Evolutionary conservation across 2,329 filamentous ascomycete genomes (phyloP), one percentile per base, ranked within the genome.

Genomic region (Cercospora nicotianae): DNA sequence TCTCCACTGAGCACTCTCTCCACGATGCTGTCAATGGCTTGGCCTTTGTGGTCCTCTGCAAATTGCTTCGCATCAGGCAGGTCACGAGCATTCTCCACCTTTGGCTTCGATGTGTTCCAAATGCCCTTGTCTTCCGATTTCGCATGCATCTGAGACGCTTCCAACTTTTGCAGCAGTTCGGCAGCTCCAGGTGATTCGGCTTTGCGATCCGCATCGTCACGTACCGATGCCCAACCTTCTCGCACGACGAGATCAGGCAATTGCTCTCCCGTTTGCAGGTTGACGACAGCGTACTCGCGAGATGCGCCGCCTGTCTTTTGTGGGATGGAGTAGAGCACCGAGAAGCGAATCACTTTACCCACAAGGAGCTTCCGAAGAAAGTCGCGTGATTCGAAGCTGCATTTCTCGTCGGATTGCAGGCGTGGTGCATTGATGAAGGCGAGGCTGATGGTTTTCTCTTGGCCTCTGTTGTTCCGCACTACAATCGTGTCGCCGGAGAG

Each of bases 1-100:
- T 99, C 95, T 69, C 94, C 95, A 70, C 91, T 93, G 67, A 98
- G 85, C 55, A 99, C 92, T 75, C 92, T 89, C 84, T 99, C 95
- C 60, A 99, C 89, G 66, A 98, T 87, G 48, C 80, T 79, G 72
- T 96, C 91, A 18, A 99, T 85, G 6, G 89, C 87, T 82, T 94
- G 89, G 72, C 92, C 93, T 83, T 96, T 97, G 87, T 91, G 91
- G 73, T 92, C 84, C 57, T 93, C 90, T 59, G 94, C 84, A 77
- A 99, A 93, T 51, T 82, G 81, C 75, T 92, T 88, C 12, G 92
- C 85, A 75, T 94, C 89, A 67, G 89, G 87, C 36, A 96, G 82
- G 76, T 98, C 94, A 74, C 96, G 92, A 74, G 89, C 87, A 45
- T 92, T 90, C 72, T 94, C 89, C 67, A 97, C 91, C 60, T 85